Conservation (phyloP, 2,329 filamentous ascomycete species). For the Fusarium incarnatum region DNA sequence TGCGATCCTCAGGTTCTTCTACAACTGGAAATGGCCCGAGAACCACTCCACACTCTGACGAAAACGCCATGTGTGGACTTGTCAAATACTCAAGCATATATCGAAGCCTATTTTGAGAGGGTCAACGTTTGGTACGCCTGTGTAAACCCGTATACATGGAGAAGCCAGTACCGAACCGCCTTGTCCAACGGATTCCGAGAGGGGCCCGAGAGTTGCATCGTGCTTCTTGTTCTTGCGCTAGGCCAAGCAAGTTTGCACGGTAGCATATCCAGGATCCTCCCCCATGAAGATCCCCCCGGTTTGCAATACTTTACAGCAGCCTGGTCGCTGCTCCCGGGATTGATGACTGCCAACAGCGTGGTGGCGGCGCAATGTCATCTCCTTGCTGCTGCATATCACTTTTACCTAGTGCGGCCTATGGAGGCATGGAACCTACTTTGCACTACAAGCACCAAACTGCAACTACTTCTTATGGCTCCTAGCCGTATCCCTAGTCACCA, state of each 20-base stretch:
- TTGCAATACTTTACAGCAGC: conserved; percentile 84
- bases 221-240: conserved; percentile 80
- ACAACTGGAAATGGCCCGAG: conserved; percentile 82
- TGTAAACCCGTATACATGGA: conserved; percentile 85
- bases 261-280: conserved; percentile 78
- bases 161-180: conserved; percentile 78
- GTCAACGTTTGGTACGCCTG: conserved; percentile 90
- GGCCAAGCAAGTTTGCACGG: conserved; percentile 81
- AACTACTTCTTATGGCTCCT: conserved; percentile 80
- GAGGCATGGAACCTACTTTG: conserved; percentile 86
- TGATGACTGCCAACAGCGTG: conserved; percentile 84
- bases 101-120: conserved; percentile 82
- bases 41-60: conserved; percentile 76
- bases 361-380: conserved; percentile 84
- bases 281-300: conserved; percentile 77
- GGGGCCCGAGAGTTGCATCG: conserved; percentile 84
- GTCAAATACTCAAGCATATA: conserved; percentile 79
- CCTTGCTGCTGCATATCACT: conserved; percentile 82
- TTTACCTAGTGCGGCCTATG: conserved; percentile 83
- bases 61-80: conserved; percentile 76
- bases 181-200: conserved; percentile 81
- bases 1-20: conserved; percentile 86
- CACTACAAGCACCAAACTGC: conserved; percentile 83
- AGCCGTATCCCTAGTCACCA: conserved; percentile 76
- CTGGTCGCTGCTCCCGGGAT: conserved; percentile 79